Conservation (phyloP, 352 stramenopile genomes). For the Plasmopara muralis region DNA sequence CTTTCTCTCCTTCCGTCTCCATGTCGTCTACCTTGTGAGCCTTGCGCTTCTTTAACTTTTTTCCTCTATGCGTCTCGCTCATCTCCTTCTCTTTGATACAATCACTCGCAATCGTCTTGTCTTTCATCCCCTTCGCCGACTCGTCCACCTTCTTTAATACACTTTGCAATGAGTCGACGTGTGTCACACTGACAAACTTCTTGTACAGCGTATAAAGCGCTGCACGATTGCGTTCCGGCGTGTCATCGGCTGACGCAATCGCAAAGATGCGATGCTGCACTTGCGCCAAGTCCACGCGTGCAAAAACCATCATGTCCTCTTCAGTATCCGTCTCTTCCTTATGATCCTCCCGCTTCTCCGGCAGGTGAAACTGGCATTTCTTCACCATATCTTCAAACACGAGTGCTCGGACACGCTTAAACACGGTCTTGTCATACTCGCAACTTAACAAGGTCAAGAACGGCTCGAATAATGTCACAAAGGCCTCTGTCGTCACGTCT, state of each 20-base stretch:
- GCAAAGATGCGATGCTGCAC: constrained; percentile 78
- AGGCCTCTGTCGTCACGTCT: constrained; percentile 46
- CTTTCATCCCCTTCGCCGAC: constrained; percentile 27
- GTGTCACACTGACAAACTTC: constrained; percentile 61
- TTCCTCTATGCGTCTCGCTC: no score
- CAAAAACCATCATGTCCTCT: constrained; percentile 47
- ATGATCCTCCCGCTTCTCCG: constrained; percentile 25
- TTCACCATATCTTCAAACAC: constrained; percentile 65
- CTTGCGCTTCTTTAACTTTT: not conserved
- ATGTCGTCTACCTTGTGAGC: constrained; percentile 11
- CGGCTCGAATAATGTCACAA: constrained; percentile 69
- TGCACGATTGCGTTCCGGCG: constrained; percentile 68
- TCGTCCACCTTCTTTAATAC: constrained; percentile 28
- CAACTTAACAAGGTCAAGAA: constrained; percentile 74
- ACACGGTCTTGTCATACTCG: constrained; percentile 75
- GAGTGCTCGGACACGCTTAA: constrained; percentile 71
- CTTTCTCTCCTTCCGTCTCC: constrained; percentile 7
- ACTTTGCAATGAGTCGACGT: constrained; percentile 70
- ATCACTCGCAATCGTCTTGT: not conserved
- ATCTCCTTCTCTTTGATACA: no score
- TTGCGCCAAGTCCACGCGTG: constrained; percentile 44
- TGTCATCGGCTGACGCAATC: constrained; percentile 70
- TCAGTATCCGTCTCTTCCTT: constrained; percentile 37
- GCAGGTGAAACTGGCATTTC: constrained; percentile 45
- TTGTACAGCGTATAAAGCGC: constrained; percentile 75